Base-by-base conservation (phyloP, 495 filamentous ascomycete genomes). In the Hypoxylon cercidicola region DNA sequence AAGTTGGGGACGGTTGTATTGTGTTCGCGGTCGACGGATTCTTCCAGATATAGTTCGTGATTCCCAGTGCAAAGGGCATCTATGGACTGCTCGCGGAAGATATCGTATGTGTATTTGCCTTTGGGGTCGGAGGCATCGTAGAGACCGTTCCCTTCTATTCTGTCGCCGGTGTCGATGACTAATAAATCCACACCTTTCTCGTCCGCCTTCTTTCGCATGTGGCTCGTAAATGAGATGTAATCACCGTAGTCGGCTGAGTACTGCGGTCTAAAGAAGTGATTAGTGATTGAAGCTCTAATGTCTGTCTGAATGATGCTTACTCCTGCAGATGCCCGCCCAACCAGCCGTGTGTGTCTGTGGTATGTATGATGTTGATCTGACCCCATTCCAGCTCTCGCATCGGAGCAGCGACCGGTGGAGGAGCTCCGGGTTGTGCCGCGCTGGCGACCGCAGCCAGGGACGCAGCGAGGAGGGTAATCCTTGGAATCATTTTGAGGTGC, bases 171-270 rank as follows among this genome's bases (percentile, higher is more conserved):
- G 78, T 99, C 95, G 60, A 99, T 83, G 19, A 99, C 85, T 19
- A 98, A 78, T 20, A 99, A 77, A 74, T 99, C 95, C 28, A 87
- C 85, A 18, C 90, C 93, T 39, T 88, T 82, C 3, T 85, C 81
- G 69, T 97, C 90, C 19, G 92, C 91, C 72, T 84, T 88, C 64
- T 86, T 79, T 20, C 86, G 89, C 83, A 99, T 86, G 66, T 92
- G 92, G 30, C 87, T 77, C 18, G 93, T 86, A 70, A 99, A 97
- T 9, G 95, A 98, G 66, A 98, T 84, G 76, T 98, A 99, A 78
- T 99, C 95, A 34, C 95, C 95, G 90, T 95, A 97, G 74, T 98
- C 95, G 35, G 92, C 96, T 13, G 92, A 93, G 74, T 91, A 99
- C 21, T 92, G 93, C 1, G 93, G 80, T 77, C 89, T 92, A 68